Evolutionary conservation across 73 alveolate genomes (phyloP), one percentile per base, ranked within the genome.

Genomic region (Paraurostyla sp.): DNA sequence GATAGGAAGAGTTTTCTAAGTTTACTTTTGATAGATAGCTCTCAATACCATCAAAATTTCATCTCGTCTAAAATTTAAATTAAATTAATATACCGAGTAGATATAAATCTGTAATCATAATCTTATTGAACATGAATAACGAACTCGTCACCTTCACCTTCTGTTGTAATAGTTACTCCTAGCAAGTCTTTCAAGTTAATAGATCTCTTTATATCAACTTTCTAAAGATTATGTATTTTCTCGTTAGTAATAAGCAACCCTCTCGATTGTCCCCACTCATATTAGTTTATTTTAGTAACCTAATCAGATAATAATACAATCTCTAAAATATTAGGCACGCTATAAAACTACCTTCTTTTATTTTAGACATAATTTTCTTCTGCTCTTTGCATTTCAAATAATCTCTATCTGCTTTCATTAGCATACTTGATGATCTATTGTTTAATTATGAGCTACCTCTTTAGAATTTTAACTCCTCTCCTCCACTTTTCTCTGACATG

Each of bases 231-330:
- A 27, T 54, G 78, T 9, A 78, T 27, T 36, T 54, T 49, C 25
- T 7, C 42, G 33, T 20, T 78, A 15, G 89, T 78, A n/a, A 78
- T 78, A 1, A 78, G 32, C 0, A 78, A 36, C 0, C 89, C 89
- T 51, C 89, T 46, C 29, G 49, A 13, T 36, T 78, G 43, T 4
- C 89, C 76, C 89, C 89, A 78, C 40, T 78, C 89, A 54, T 78
- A 78, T 43, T 78, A 57, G 52, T 78, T 78, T 3, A 78, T 78
- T 36, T 78, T 78, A 3, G 60, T 51, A 4, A 78, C 89, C 25
- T 9, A 13, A 51, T 78, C 89, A 33, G 89, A 78, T 27, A 78
- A 32, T 22, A 78, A 40, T 20, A 78, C 52, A 20, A 20, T 78
- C 30, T 78, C 89, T 78, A 78, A 0, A 11, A 20, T 6, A 29